Base-by-base conservation (phyloP, 768 basidiomycete species). In the Boletus tylopilopsis region DNA sequence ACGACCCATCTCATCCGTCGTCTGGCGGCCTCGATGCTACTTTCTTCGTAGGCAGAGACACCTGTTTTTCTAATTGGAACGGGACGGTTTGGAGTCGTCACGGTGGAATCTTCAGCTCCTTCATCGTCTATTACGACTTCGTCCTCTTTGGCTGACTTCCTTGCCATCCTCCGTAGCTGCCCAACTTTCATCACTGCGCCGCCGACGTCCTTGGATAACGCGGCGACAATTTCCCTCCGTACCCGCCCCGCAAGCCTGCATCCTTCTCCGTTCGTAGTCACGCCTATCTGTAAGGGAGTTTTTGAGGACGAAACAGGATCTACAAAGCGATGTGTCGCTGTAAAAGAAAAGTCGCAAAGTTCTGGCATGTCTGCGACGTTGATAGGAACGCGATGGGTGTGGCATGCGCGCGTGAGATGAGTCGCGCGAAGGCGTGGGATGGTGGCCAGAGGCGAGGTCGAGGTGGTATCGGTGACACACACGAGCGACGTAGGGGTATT, bases 1-100 rank as follows among this genome's bases (percentile, higher is more conserved):
- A 92, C 85, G 4, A 96, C 85, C 91, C 93, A 97, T 66, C 86
- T 82, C 80, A 96, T 90, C 15, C 88, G 75, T 27, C 93, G 76
- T 49, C 70, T 74, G 45, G 78, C 71, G 22, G 64, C 71, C 54
- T 87, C 85, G 2, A 55, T 36, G 8, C 58, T 66, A 4, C 68
- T 74, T 64, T 76, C 74, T 24, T 65, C 59, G 3, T 46, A 44
- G 36, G 57, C 66, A 3, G 18, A 7, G 9, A 2, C 10, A 0
- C 24, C 22, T 2, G 24, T 8, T 10, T 13, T 3, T n/a, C 27
- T 40, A 11, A 79, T 72, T 0, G 82, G 77, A 2, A 89, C 84
- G 1, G 86, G 88, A n/a, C 70, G 64, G 54, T 90, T 89, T 18
- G 87, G 87, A 1, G 84, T 88, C 11, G 70, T 58, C 8, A 75